Base-by-base conservation (phyloP, 1,284 basidiomycete species). In the Kwoniella shivajii region DNA sequence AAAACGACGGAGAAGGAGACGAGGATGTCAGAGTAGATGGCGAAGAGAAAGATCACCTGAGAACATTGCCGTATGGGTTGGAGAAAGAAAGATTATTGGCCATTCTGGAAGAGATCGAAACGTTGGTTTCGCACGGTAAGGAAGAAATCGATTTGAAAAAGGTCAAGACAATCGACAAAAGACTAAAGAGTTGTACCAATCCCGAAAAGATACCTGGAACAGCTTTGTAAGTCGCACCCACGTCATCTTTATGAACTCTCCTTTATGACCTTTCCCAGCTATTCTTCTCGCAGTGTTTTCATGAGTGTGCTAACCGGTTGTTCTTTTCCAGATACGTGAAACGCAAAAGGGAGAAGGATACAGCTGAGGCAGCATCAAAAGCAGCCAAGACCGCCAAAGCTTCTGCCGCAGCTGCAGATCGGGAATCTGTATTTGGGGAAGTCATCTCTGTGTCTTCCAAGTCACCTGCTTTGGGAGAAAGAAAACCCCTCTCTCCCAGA, bases 181-280 rank as follows among this genome's bases (percentile, higher is more conserved):
- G 90, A 44, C 79, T 97, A 43, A 88, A 85, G 69, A 70, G 88
- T 38, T 96, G 92, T 80, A 89, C 91, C 71, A 96, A 97, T 70
- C 93, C 94, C 6, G 92, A 93, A 76, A 95, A 93, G 73, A 86
- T 94, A 11, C 85, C 87, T 4, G 92, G 90, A 11, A 93, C 86
- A 60, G 88, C 88, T 46, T 84, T 51, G 50, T 42, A 20, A 38
- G 50, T 51, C 4, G n/a, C n/a, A 6, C 33, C 22, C 31, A 27
- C 18, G 27, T 50, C 11, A 18, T 34, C 24, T 27, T 27, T 29
- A 6, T 20, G 11, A 22, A 30, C 9, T 33, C 34, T 36, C 36
- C 29, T 24, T 9, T 4, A 34, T 34, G 16, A n/a, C n/a, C n/a
- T n/a, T n/a, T n/a, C 33, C 33, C 33, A 34, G 7, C 7, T 16